These are phyloP conservation scores for Fraxinus excelsior DNA, from an alignment of 257 asterid species.

Conservation along the genomic window DNA sequence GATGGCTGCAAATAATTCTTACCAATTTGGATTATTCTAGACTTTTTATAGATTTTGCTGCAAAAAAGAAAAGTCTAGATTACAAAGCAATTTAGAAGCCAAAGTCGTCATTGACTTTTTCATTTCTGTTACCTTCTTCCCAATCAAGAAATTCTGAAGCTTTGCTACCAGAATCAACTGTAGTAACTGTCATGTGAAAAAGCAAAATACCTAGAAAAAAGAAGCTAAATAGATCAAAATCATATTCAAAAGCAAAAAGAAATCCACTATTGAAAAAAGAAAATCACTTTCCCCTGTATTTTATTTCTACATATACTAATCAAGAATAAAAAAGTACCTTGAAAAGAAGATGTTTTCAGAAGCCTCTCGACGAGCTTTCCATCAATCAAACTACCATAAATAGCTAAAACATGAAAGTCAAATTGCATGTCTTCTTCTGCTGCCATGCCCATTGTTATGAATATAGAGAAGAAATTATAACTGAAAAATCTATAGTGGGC, in stretches of 20 bases:
- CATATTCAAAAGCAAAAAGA: background rate
- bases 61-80: too few relatives aligned
- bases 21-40: too few relatives aligned
- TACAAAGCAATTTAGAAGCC: too few relatives aligned
- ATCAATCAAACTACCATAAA: slow-evolving; percentile 58
- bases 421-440: slow-evolving; percentile 42
- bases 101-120: too few relatives aligned
- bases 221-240: background rate
- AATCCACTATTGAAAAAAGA: background rate
- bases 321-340: slow-evolving; percentile 36
- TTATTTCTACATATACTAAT: background rate
- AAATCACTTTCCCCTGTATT: slow-evolving; percentile 3
- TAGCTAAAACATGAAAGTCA: slow-evolving; percentile 53
- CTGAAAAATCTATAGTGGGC: background rate
- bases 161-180: slow-evolving; percentile 63
- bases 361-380: slow-evolving; percentile 62
- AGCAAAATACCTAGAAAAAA: slow-evolving; percentile 8
- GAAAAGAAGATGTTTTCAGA: slow-evolving; percentile 56
- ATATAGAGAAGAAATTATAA: background rate
- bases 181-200: slow-evolving; percentile 43
- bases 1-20: too few relatives aligned
- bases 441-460: slow-evolving; percentile 39
- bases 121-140: slow-evolving; percentile 28
- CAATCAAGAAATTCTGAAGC: slow-evolving; percentile 59
- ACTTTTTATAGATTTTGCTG: too few relatives aligned